Base-by-base conservation (phyloP, 768 basidiomycete species). In the Mycena capillaripes region DNA sequence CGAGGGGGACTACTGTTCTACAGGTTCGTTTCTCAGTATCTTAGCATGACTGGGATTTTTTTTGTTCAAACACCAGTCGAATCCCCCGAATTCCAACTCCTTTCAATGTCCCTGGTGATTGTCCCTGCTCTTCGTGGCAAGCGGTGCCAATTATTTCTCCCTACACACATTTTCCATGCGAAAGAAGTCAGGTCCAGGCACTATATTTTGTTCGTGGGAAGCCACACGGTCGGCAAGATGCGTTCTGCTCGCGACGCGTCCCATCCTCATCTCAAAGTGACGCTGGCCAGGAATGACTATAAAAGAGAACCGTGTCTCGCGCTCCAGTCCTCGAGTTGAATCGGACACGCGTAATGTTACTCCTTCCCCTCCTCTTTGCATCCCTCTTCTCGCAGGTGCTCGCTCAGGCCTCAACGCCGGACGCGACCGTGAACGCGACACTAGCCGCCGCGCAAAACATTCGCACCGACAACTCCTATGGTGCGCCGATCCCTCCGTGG, bases 401-500 rank as follows among this genome's bases (percentile, higher is more conserved):
- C 55, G 55, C 55, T 56, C 55, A 56, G n/a, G 23, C 25, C 30
- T 32, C 19, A 32, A 32, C 55, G 50, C n/a, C n/a, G n/a, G n/a
- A n/a, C n/a, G n/a, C n/a, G n/a, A n/a, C n/a, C n/a, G n/a, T 6
- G 5, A 52, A 52, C 12, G 25, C 16, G 11, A 56, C 55, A 36
- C 6, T 61, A 17, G 30, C 21, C 32, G 30, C 61, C 46, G 61
- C 61, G 34, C n/a, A 12, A 30, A 52, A 50, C 34, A 50, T 50
- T 23, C 36, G 25, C 16, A 16, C 0, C 23, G 61, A 38, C 34
- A 36, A 23, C 46, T 52, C n/a, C 21, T 61, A 30, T 12, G 61
- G 61, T n/a, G 61, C 61, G 48, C 61, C 46, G 7, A 63, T 19
- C 61, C 61, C 59, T 4, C 61, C 61, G 46, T 63, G 61, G 61